Evolutionary conservation across 331 rosid genomes (phyloP).

Genomic region (Dryas integrifolia): DNA sequence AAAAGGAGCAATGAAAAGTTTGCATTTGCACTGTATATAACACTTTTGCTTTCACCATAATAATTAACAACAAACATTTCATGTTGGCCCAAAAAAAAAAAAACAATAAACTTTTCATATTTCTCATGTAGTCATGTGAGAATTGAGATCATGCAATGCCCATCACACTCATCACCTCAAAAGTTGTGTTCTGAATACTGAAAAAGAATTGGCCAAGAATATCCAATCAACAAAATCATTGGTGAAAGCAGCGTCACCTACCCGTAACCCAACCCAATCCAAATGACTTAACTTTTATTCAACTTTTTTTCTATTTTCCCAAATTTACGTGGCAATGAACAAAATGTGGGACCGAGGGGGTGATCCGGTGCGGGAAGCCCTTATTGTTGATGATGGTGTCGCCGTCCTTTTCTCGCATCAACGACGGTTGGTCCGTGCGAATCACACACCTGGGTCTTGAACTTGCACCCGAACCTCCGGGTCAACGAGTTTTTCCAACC

Average conservation of each 20-base stretch:
- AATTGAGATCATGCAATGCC: too few species aligned
- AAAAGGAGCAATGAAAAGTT: background rate
- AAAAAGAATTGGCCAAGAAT: background rate
- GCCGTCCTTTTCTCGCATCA: constrained; percentile 61
- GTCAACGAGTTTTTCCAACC: constrained; percentile 59
- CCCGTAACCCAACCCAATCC: too few species aligned
- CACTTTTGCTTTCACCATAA: constrained; percentile 11
- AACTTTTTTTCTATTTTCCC: too few species aligned
- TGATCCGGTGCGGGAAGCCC: background rate
- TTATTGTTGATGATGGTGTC: constrained; percentile 43
- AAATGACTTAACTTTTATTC: too few species aligned
- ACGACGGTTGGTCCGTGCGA: constrained; percentile 74
- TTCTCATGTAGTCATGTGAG: too few species aligned
- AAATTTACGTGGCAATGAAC: background rate
- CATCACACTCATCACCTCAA: constrained; percentile 15
- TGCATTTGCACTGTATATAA: background rate
- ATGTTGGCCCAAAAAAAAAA: too few species aligned
- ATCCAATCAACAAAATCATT: constrained; percentile 5
- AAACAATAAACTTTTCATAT: background rate
- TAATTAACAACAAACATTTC: background rate
- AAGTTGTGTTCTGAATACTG: constrained; percentile 7
- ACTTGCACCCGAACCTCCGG: constrained; percentile 76
- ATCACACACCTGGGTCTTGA: constrained; percentile 93
- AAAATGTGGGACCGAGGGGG: too few species aligned
- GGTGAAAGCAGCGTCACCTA: background rate